These are phyloP conservation scores for Podila verticillata DNA, from an alignment of 192 early-diverging fungal genomes.

Conservation along the genomic window DNA sequence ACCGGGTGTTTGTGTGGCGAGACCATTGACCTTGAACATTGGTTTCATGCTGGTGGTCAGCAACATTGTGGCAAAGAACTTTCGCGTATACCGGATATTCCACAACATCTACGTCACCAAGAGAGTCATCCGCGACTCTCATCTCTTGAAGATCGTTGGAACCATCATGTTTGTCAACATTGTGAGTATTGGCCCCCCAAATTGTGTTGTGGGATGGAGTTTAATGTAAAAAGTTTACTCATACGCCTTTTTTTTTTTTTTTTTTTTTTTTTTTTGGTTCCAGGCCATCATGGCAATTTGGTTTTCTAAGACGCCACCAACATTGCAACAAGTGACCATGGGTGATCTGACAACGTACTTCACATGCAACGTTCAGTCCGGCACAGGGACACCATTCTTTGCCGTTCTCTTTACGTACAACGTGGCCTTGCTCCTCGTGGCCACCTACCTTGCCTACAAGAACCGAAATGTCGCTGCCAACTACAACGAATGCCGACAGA, in stretches of 20 bases:
- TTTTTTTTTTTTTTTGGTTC: neutral
- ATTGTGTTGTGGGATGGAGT: no score
- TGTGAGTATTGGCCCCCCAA: conserved; percentile 14
- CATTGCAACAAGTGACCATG: conserved; percentile 15
- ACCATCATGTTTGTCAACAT: conserved; percentile 45
- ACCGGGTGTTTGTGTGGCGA: conserved; percentile 23
- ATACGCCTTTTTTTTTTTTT: neutral
- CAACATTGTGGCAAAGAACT: conserved; percentile 64
- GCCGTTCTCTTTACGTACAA: conserved; percentile 51
- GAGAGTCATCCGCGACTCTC: conserved; percentile 35
- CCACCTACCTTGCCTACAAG: conserved; percentile 39
- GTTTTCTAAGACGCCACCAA: conserved; percentile 35
- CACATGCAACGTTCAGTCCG: conserved; percentile 8
- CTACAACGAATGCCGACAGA: conserved; percentile 59
- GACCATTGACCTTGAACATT: conserved; percentile 47
- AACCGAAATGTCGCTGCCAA: conserved; percentile 56
- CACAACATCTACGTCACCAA: conserved; percentile 53
- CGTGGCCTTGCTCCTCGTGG: conserved; percentile 31
- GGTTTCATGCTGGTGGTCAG: conserved; percentile 56
- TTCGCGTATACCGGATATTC: conserved; percentile 51
- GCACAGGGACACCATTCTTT: conserved; percentile 22
- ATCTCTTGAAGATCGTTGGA: conserved; percentile 42
- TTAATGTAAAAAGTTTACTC: no score
- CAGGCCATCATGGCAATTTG: conserved; percentile 41
- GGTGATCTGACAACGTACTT: conserved; percentile 33